Conservation (phyloP, 495 filamentous ascomycete species). For the Cairneyella variabilis region DNA sequence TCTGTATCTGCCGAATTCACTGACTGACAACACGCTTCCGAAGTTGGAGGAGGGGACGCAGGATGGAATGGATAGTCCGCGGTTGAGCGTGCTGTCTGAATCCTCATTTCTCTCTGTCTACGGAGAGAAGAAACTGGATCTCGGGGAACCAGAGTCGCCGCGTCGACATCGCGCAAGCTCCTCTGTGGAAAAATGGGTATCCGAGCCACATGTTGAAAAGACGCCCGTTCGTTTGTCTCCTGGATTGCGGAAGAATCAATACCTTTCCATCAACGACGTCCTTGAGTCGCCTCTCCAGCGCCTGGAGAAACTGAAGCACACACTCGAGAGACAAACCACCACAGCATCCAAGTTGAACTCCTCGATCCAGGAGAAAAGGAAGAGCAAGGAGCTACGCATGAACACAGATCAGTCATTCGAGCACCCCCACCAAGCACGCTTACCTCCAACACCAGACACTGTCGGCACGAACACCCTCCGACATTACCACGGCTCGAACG, state of each 20-base stretch:
- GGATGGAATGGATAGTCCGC: conserved; percentile 52
- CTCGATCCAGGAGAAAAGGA: conserved; percentile 7
- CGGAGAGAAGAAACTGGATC: conserved; percentile 34
- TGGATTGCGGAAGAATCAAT: conserved; percentile 28
- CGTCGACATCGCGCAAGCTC: conserved; percentile 22
- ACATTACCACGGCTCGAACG: conserved; percentile 34
- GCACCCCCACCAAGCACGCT: conserved; percentile 15
- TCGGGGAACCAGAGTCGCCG: conserved; percentile 14
- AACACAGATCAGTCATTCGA: conserved; percentile 12
- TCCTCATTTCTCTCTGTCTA: conserved; percentile 72
- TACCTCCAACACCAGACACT: conserved; percentile 54
- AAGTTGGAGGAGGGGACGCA: conserved; percentile 28
- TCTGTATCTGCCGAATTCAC: conserved; percentile 51
- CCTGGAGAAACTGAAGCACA: conserved; percentile 32
- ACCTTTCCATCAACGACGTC: conserved; percentile 37
- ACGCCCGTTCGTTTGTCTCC: conserved; percentile 12
- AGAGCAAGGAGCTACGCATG: conserved; percentile 10
- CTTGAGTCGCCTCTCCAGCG: conserved; percentile 42
- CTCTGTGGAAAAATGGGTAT: conserved; percentile 27
- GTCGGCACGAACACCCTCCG: conserved; percentile 47
- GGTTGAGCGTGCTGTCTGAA: conserved; percentile 74
- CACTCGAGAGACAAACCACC: conserved; percentile 14
- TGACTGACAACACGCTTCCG: conserved; percentile 37
- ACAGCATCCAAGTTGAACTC: conserved; percentile 1
- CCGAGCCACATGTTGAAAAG: conserved; percentile 17